Evolutionary conservation across 176 grass and related monocot species (phyloP), one percentile per base, ranked within the genome.

Genomic region (Musa acuminata): DNA sequence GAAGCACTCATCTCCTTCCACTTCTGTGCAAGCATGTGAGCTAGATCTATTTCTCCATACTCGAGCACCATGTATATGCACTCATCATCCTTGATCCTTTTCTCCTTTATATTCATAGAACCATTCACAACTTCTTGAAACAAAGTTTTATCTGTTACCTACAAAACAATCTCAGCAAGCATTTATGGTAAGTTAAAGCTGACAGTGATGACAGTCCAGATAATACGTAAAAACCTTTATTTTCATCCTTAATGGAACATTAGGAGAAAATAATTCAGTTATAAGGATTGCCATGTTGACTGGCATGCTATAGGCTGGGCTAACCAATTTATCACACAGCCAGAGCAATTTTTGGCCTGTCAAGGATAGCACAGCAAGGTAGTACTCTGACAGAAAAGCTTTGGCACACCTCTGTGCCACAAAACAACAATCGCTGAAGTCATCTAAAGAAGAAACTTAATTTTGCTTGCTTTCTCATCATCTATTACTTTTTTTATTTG

Each of bases 11-110:
- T 69, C 78, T 94, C 88, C 75, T 85, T 94, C 90, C 90, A 99
- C 55, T 94, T 93, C 25, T 89, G 90, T 62, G 87, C 53, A 80
- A 99, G 81, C 95, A 99, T 99, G 82, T 94, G 81, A 75, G 95
- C 95, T 53, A 99, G 85, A 77, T 91, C 95, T 78, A 99, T 99
- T 80, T 99, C 95, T 70, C 90, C 95, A 81, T 81, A 99, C 51
- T 99, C 95, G 68, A 99, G 90, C 35, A 94, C 90, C 95, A 99
- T 99, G 77, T 87, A 99, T 71, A 99, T 94, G 76, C 77, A 81
- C 19, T 94, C 84, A 74, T 99, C 95, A 78, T 99, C 86, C 54
- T 82, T 87, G 65, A 99, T 99, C 76, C 80, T 87, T 82, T 88
- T 91, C 64, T 94, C 90, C 74, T 82, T 91, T 13, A 83, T 83